Base-by-base conservation (phyloP, 2,329 filamentous ascomycete genomes). In the Diaporthe velutina region DNA sequence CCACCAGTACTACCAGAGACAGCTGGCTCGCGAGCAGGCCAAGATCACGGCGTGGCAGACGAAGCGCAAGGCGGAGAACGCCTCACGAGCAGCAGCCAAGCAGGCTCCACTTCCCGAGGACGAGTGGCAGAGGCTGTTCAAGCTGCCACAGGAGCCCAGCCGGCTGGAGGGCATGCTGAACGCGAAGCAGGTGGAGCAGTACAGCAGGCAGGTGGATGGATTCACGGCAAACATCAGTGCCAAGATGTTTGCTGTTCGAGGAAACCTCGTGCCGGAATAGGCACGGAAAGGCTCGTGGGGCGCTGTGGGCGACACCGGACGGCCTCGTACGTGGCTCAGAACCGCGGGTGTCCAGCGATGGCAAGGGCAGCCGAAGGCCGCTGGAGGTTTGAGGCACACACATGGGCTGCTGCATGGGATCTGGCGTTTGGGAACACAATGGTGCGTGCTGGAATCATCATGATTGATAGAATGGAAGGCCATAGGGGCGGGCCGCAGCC, bases 71-170 rank as follows among this genome's bases (percentile, higher is more conserved):
- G 93, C 95, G 22, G 97, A 99, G 90, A 99, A 99, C 83, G 93
- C 93, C 40, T 93, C 93, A 76, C 92, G 97, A 74, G 89, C 90
- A 74, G 92, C 95, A 50, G 94, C 96, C 79, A 98, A 98, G 90
- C 95, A 98, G 86, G 85, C 93, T 54, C 92, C 92, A 50, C 91
- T 98, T 67, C 95, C 97, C 50, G 97, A 99, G 87, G 96, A 98
- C 81, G 97, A 99, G 89, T 99, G 96, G 96, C 95, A 98, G 87
- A 93, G 95, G 83, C 90, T 98, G 80, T 99, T 98, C 91, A 99
- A 99, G 91, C 91, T 99, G 79, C 97, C 97, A 35, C 93, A 95
- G 83, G 96, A 98, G 88, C 96, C 97, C 73, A 98, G 94, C 86
- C 90, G 96, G 79, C 88, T 98, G 79, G 96, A 98, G 88, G 95